Evolutionary conservation across 208 protist species (phyloP).

Genomic region (Crithidia mellificae): DNA sequence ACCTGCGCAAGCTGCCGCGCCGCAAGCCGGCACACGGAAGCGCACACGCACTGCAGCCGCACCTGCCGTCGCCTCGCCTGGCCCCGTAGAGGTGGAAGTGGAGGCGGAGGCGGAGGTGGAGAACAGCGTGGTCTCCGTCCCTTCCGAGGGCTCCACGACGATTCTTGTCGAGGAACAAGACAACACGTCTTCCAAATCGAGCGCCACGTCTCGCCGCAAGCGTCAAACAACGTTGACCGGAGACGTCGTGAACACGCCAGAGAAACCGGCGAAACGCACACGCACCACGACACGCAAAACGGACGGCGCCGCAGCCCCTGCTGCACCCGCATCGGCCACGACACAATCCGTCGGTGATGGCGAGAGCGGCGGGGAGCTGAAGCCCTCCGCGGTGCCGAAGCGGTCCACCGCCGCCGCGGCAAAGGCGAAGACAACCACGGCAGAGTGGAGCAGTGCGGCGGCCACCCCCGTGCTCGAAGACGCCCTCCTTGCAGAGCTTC

Average conservation of each 20-base stretch:
- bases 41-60: neutral
- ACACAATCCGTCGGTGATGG: neutral
- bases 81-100: too few species aligned
- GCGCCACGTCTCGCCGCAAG: neutral
- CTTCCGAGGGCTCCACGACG: neutral
- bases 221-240: conserved; percentile 19
- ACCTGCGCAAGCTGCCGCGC: too few species aligned
- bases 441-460: too few species aligned
- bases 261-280: neutral
- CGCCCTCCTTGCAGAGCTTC: conserved; percentile 13
- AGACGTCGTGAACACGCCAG: conserved; percentile 7
- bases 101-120: conserved; percentile 6
- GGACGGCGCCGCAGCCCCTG: neutral
- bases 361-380: conserved; percentile 4
- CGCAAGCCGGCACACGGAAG: too few species aligned
- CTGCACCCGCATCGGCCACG: neutral
- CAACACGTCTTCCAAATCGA: too few species aligned
- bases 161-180: neutral
- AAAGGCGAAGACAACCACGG: neutral
- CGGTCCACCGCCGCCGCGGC: neutral
- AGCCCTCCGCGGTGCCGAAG: neutral
- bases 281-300: neutral
- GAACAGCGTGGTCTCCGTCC: neutral
- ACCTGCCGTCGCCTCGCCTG: neutral
- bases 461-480: conserved; percentile 5